Conservation (phyloP, 2,329 filamentous ascomycete genomes). For the Talaromyces sp. region DNA sequence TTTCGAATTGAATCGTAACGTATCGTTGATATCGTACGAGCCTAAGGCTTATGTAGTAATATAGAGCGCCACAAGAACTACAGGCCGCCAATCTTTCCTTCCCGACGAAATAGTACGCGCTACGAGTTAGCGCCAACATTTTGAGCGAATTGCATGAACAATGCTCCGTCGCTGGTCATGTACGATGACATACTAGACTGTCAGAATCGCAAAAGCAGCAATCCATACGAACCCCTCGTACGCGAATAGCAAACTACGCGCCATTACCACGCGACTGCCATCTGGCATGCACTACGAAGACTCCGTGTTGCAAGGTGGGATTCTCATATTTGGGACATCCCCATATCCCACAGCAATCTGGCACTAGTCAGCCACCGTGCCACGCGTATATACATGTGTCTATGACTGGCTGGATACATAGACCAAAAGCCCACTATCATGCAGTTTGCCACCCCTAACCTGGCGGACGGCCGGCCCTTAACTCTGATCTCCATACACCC, state of each 20-base stretch:
- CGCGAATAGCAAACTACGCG: neutral
- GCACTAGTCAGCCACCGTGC: conserved; percentile 6
- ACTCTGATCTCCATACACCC: neutral
- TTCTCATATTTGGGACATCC: neutral
- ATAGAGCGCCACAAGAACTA: conserved; percentile 3
- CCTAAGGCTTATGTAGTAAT: neutral
- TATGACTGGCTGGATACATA: neutral
- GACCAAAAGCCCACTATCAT: too few species aligned
- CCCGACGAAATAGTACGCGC: neutral
- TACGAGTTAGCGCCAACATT: neutral
- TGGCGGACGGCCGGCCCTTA: neutral
- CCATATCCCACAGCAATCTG: neutral
- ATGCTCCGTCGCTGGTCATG: neutral
- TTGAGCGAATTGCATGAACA: neutral
- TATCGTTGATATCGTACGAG: neutral
- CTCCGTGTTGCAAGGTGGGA: neutral
- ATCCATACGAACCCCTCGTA: neutral
- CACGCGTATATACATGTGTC: neutral
- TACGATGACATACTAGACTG: neutral
- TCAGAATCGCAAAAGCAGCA: neutral
- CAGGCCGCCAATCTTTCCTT: neutral
- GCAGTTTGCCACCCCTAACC: neutral
- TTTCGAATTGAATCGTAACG: neutral
- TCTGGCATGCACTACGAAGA: neutral
- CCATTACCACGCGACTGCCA: neutral